These are phyloP conservation scores for Fonsecaea monophora DNA, from an alignment of 2,329 filamentous ascomycete genomes.

Conservation along the genomic window DNA sequence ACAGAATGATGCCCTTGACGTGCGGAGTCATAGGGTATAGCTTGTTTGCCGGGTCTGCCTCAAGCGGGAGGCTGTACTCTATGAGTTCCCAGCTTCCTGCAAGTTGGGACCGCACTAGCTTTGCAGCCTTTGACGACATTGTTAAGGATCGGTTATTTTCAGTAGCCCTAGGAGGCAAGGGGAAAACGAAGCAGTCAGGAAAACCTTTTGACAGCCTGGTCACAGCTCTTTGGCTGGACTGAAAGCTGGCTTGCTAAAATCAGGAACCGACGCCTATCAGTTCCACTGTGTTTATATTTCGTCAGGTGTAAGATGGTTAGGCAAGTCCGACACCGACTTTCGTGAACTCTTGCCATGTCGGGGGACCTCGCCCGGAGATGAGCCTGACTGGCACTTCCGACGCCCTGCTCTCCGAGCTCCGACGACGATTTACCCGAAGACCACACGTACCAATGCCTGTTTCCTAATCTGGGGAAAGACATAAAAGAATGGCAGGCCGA, in stretches of 20 bases:
- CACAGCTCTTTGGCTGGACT: neutral
- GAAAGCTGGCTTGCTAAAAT: neutral
- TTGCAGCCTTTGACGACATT: neutral
- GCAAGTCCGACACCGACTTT: too few relatives aligned
- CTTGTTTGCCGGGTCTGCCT: constrained; percentile 17
- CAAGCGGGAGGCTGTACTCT: constrained; percentile 13
- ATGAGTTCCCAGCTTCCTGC: constrained; percentile 23
- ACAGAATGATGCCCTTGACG: constrained; percentile 24
- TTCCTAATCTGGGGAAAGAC: too few relatives aligned
- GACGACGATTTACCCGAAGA: too few relatives aligned
- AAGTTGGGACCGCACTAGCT: constrained; percentile 7
- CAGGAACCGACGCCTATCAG: neutral
- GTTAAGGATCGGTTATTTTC: neutral
- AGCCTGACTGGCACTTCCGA: neutral
- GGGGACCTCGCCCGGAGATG: too few relatives aligned
- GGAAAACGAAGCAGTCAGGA: neutral
- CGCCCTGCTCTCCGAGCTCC: too few relatives aligned
- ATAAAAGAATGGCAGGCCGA: too few relatives aligned
- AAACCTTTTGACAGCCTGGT: neutral
- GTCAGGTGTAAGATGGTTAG: neutral
- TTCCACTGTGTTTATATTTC: neutral
- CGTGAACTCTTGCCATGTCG: neutral
- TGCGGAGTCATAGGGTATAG: constrained; percentile 21
- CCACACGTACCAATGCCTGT: too few relatives aligned
- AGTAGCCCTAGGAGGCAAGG: neutral